Conservation (phyloP, 306 rosid genomes). For the Inga leiocalycina region DNA sequence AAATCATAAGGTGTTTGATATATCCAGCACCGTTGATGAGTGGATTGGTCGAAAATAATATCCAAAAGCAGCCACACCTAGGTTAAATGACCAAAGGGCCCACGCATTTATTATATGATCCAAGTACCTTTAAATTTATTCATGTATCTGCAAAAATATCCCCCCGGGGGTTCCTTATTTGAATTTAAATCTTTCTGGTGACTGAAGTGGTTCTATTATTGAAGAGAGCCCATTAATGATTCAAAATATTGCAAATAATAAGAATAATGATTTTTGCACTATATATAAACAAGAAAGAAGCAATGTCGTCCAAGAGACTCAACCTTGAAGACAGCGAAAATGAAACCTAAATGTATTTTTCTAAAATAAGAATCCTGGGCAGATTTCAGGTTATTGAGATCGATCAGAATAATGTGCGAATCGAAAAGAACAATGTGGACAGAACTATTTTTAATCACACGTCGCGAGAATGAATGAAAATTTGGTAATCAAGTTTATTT, state of each 20-base stretch:
- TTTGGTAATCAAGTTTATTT: neutral
- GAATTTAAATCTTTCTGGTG: neutral
- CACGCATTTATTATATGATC: neutral
- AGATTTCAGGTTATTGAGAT: neutral
- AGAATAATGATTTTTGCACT: neutral
- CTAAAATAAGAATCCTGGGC: neutral
- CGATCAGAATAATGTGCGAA: neutral
- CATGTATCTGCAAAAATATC: neutral
- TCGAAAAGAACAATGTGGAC: neutral
- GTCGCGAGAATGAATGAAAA: neutral
- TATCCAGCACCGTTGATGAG: constrained; percentile 1
- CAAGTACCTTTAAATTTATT: neutral
- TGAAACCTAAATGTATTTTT: neutral
- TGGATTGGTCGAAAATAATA: neutral
- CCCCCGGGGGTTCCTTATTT: neutral
- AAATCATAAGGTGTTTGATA: constrained; percentile 33
- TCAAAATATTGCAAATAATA: neutral
- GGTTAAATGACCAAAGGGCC: neutral
- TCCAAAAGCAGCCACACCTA: neutral
- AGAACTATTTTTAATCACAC: neutral
- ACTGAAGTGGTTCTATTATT: neutral
- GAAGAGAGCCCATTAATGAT: neutral
- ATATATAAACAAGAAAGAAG: neutral
- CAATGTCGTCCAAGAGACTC: neutral
- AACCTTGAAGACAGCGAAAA: neutral